A percentile compares a stretch with the other conserved stretches of the same genome.
Conservation (phyloP, 1,139 yeast species). For the Blastobotrys elegans region DNA sequence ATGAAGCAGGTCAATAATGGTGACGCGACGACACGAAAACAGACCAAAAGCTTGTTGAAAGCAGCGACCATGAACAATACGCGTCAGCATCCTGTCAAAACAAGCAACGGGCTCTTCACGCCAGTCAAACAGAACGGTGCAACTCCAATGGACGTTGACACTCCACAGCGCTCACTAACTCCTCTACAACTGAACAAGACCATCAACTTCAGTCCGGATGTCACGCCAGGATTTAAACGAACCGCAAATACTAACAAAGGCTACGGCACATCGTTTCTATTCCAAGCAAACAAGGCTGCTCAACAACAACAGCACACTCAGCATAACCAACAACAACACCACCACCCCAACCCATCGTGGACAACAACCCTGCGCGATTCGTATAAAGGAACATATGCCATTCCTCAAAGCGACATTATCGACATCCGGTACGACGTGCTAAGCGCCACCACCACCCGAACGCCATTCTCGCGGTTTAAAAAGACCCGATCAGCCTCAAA, state of each 20-base stretch:
- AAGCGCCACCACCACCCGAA: not conserved
- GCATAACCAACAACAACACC: not conserved
- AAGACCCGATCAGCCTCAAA: not conserved
- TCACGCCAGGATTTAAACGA: slow-evolving; percentile 8
- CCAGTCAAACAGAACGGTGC: slow-evolving; percentile 4
- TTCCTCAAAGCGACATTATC: not conserved
- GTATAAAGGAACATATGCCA: slow-evolving; percentile 1
- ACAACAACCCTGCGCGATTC: not conserved
- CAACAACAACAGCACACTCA: not conserved
- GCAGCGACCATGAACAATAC: not conserved
- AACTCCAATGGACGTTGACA: not conserved
- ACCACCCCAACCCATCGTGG: not conserved
- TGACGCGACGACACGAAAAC: not conserved
- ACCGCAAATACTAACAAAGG: not conserved
- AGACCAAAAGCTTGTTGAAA: not conserved
- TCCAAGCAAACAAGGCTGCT: slow-evolving; percentile 5
- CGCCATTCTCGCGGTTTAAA: slow-evolving; percentile 4
- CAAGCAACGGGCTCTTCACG: slow-evolving; percentile 19
- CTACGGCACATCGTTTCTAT: slow-evolving; percentile 18
- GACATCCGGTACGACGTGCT: not conserved
- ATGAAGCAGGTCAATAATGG: not conserved
- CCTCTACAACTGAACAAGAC: not conserved
- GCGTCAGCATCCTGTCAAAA: not conserved
- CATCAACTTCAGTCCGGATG: slow-evolving; percentile 6
- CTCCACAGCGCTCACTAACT: slow-evolving; percentile 6